Evolutionary conservation across 306 rosid genomes (phyloP), one percentile per base, ranked within the genome.

Genomic region (Trifolium repens): DNA sequence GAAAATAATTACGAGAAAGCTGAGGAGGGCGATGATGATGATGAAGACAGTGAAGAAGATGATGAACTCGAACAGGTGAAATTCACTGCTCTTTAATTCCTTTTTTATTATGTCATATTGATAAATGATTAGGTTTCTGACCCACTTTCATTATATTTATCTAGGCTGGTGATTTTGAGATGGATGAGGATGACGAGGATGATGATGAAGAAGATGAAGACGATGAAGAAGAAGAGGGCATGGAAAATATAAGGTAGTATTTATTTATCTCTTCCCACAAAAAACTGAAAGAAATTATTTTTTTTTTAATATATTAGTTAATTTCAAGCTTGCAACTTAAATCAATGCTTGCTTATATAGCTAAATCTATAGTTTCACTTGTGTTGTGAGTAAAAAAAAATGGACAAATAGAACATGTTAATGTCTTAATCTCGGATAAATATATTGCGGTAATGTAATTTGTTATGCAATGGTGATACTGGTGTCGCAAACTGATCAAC

Each of bases 1-100:
- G 98, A 89, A 62, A 89, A 84, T 61, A 89, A 83, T 6, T 73
- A 78, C 12, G 93, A 88, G 80, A 86, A 88, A 34, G 96, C 19
- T 0, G 78, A 68, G 37, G 81, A 69, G 34, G 81, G 50, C 9
- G 84, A 67, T 3, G 82, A 80, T 0, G 83, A 74, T 0, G 89
- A 82, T 0, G 82, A 84, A 0, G 90, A 84, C 1, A 77, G 77
- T 0, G 92, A 86, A 4, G 88, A 79, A 0, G 96, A 81, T 2
- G 92, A 81, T 12, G 89, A 84, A 14, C 85, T 83, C 49, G 90
- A 83, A 5, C 91, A 83, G 89, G 97, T 88, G 72, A 79, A 71
- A n/a, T 15, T 76, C 69, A 14, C 12, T 78, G 50, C 11, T 34
- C 4, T 70, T 42, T 43, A 19, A 34, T 24, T 50, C 3, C 4